Evolutionary conservation across 768 basidiomycete species (phyloP), one percentile per base, ranked within the genome.

Genomic region (Porpolomopsis calyptriformis): DNA sequence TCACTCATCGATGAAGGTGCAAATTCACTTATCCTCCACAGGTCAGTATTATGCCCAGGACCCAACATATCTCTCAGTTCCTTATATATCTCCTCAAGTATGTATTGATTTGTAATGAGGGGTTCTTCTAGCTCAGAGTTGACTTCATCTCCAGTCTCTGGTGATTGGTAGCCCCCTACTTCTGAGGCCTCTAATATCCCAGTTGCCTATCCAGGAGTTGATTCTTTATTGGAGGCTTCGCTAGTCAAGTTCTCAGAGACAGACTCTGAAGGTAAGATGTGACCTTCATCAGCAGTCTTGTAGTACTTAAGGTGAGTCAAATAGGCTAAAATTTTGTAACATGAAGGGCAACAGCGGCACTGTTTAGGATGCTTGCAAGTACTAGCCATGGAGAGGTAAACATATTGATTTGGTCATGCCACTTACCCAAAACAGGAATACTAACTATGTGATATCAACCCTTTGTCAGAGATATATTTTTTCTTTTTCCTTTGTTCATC

Each of bases 31-130:
- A 47, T 16, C 27, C 39, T 38, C 22, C 14, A 47, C 40, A 50
- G 24, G 3, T 47, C 49, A 2, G 23, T 34, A 33, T 46, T 46
- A 22, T 40, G 19, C 11, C 47, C 45, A 14, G 39, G 18, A 20
- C 40, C 40, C 11, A 42, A n/a, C 35, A 49, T 43, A 19, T 43
- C 48, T 27, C 39, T 37, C 2, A 49, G 43, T 23, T 44, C 34
- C 20, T 37, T n/a, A 14, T 34, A 14, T 31, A 49, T 49, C 22
- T 49, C 48, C 23, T 43, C 33, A 39, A 49, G 18, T n/a, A n/a
- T n/a, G n/a, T n/a, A n/a, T n/a, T n/a, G n/a, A n/a, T n/a, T n/a
- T n/a, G n/a, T n/a, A 19, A 22, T 23, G 16, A 19, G 38, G 18
- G 16, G 11, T 8, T 11, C 8, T 8, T 10, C 7, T 38, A 11